phyloP scores from a whole-genome alignment of 169 alveolate genomes.

The Plasmodium chabaudi region DNA sequence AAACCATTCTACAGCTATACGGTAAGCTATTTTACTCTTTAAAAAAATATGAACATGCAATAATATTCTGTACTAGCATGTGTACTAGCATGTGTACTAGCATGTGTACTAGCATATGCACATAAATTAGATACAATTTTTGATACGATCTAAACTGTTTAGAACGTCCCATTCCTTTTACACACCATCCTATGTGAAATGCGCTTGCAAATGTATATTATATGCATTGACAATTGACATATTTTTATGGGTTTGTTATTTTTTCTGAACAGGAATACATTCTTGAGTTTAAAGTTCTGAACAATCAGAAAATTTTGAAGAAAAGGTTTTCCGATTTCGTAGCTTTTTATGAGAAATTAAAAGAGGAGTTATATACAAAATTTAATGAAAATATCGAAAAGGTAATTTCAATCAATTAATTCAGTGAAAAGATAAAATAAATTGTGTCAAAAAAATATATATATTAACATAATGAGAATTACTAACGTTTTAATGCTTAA shows the following conservation, averaged over 20 bases:
- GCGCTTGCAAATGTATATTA: too few species aligned
- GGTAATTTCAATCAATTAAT: constrained; percentile 2
- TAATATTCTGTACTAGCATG: neutral
- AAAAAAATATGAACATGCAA: neutral
- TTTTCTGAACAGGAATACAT: constrained; percentile 35
- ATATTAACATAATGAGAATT: neutral
- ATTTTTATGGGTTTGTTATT: neutral
- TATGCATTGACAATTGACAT: neutral
- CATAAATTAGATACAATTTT: neutral
- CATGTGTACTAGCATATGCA: neutral
- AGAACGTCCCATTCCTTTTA: neutral
- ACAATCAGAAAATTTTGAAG: constrained; percentile 50
- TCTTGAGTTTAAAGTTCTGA: constrained; percentile 63
- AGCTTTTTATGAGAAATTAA: constrained; percentile 27
- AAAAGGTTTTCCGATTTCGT: constrained; percentile 58
- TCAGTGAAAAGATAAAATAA: neutral
- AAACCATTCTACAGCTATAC: constrained; percentile 59
- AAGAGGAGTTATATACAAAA: constrained; percentile 31
- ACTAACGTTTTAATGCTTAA: neutral
- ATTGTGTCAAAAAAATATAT: neutral
- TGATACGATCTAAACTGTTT: too few species aligned
- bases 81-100: too few species aligned
- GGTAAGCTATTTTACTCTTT: neutral
- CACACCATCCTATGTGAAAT: neutral
- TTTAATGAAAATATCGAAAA: constrained; percentile 42